Evolutionary conservation across 768 basidiomycete species (phyloP), one percentile per base, ranked within the genome.

Genomic region (Filobasidium floriforme): DNA sequence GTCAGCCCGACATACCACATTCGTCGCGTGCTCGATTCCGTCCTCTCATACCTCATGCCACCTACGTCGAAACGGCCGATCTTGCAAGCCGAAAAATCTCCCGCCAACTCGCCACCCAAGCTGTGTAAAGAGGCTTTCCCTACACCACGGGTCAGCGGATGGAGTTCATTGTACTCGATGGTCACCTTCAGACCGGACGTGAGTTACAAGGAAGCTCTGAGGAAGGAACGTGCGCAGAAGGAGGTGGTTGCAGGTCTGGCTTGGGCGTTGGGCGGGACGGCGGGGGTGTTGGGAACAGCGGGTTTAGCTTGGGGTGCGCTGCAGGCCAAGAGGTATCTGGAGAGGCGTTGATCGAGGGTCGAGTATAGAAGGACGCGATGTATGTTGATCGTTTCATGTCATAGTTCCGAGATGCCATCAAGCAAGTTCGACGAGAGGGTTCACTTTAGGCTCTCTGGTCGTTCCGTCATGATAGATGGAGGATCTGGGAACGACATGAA

Each of bases 131-230:
- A 82, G 59, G 82, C 87, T 11, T 90, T 88, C 78, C 84, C 86
- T 41, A 77, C 86, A 66, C 77, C 67, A 79, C 82, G 68, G 67
- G 87, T 87, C 52, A 76, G 77, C 69, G 92, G 90, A 43, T 97
- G 93, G 93, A 83, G 92, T 61, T 89, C 91, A 65, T 82, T 94
- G 60, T 99, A 99, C 79, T 90, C 90, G 41, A 96, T 98, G 93
- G 88, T 96, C 70, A 97, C 94, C 52, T 99, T 99, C 81, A 85
- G 94, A 49, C 90, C 92, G 60, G 94, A 98, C 79, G 85, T 99
- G 73, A 88, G 87, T 76, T 99, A 99, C 76, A 86, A 87, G 64
- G 86, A 85, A 60, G 93, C 88, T 24, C 84, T 85, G 76, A 82
- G 81, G 75, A 87, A 86, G 78, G 88, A 88, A 65, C 81, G 79